These are phyloP conservation scores for Lipomyces chichibuensis DNA, from an alignment of 805 yeast genomes.

Conservation along the genomic window DNA sequence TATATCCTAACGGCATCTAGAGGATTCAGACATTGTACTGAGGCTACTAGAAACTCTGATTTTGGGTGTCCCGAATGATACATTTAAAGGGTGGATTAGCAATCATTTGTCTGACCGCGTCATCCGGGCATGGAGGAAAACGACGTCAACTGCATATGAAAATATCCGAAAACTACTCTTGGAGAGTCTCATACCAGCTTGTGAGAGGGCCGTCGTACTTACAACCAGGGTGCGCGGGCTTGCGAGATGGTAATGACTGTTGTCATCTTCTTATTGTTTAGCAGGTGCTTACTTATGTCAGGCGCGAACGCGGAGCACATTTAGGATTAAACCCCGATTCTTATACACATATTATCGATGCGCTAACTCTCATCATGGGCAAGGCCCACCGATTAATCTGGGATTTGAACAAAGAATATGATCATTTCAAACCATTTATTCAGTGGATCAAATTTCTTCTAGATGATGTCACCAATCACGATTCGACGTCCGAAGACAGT, in stretches of 20 bases:
- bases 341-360: constrained; percentile 22
- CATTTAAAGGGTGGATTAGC: constrained; percentile 29
- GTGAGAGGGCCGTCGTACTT: constrained; percentile 33
- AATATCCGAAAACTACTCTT: constrained; percentile 25
- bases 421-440: constrained; percentile 23
- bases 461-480: constrained; percentile 20
- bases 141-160: constrained; percentile 21
- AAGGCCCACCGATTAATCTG: constrained; percentile 19
- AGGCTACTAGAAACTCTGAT: constrained; percentile 30
- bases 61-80: constrained; percentile 29
- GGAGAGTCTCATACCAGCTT: constrained; percentile 36
- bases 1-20: background rate
- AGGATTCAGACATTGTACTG: background rate
- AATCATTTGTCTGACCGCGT: constrained; percentile 28
- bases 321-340: constrained; percentile 31
- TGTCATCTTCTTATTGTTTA: background rate
- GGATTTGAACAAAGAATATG: constrained; percentile 31
- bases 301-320: constrained; percentile 36
- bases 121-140: constrained; percentile 33
- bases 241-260: constrained; percentile 32
- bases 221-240: constrained; percentile 34
- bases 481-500: constrained; percentile 11
- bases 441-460: constrained; percentile 28
- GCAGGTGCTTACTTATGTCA: background rate
- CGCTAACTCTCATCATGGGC: constrained; percentile 16